Evolutionary conservation across 2,329 filamentous ascomycete genomes (phyloP).

Genomic region (Aureobasidium sp.): DNA sequence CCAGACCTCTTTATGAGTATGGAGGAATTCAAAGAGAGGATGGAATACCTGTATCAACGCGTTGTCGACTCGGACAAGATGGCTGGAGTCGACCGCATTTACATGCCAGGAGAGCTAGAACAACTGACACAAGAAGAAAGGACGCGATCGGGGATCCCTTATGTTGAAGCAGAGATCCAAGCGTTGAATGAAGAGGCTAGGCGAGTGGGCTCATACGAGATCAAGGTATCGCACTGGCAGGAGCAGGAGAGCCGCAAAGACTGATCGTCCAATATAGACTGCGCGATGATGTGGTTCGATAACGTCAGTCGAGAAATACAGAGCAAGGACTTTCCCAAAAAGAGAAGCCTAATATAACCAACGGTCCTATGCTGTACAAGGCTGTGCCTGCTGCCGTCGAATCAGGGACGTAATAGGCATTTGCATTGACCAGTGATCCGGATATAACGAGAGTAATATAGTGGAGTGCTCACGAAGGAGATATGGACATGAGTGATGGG

Average conservation of each 20-base stretch:
- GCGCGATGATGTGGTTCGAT: not conserved
- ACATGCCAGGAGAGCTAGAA: conserved; percentile 53
- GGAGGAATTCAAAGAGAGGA: conserved; percentile 34
- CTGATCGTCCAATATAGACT: not conserved
- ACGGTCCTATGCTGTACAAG: not conserved
- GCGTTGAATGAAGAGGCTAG: conserved; percentile 45
- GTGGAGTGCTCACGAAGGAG: not conserved
- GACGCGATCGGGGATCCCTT: conserved; percentile 41
- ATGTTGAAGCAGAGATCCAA: conserved; percentile 41
- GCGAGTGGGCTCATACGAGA: conserved; percentile 30
- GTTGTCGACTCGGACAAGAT: conserved; percentile 46
- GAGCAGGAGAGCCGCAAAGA: not conserved
- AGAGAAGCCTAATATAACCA: not conserved
- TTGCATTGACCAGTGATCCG: not conserved
- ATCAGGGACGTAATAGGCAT: not conserved
- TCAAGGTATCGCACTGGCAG: conserved; percentile 12
- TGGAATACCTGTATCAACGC: conserved; percentile 51
- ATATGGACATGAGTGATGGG: not conserved
- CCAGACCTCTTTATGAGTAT: conserved; percentile 32
- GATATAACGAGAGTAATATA: not conserved
- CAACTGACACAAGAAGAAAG: conserved; percentile 41
- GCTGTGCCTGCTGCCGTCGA: not conserved
- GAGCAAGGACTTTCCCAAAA: not conserved
- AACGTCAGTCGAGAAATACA: too few species aligned
- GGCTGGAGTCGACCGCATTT: conserved; percentile 49